Evolutionary conservation across 2,329 filamentous ascomycete genomes (phyloP).

Genomic region (Colletotrichum australisinense): DNA sequence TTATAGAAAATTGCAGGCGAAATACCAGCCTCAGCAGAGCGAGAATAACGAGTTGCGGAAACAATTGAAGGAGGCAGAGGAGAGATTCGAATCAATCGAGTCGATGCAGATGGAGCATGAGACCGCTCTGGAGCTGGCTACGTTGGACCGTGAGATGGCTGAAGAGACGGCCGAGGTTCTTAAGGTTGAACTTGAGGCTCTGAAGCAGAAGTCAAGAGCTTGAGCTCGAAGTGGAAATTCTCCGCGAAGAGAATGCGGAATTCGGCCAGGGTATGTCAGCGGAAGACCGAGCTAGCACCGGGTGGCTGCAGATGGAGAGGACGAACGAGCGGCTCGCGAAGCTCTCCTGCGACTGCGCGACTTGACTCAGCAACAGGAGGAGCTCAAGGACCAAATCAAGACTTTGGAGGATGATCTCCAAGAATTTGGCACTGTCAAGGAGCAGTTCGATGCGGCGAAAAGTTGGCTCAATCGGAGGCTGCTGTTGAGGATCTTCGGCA

Average conservation of each 20-base stretch:
- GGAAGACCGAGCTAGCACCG: conserved; percentile 86
- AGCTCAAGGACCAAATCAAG: conserved; percentile 80
- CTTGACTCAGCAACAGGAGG: conserved; percentile 83
- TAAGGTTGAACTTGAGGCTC: conserved; percentile 81
- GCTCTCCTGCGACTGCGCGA: conserved; percentile 88
- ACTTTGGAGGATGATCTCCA: conserved; percentile 79
- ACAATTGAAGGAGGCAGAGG: conserved; percentile 80
- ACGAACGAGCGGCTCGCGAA: conserved; percentile 90
- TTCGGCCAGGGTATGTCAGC: conserved; percentile 86
- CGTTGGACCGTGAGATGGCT: conserved; percentile 94
- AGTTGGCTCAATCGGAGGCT: conserved; percentile 77
- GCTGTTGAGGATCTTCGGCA: conserved; percentile 88
- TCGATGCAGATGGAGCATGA: conserved; percentile 86
- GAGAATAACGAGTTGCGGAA: conserved; percentile 83
- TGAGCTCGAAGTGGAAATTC: conserved; percentile 86
- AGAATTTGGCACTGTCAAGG: conserved; percentile 74
- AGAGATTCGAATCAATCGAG: conserved; percentile 76
- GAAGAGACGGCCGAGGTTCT: conserved; percentile 89
- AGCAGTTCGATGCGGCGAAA: conserved; percentile 76
- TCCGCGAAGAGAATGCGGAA: conserved; percentile 88
- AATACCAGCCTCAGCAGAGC: conserved; percentile 86
- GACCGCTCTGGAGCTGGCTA: conserved; percentile 84
- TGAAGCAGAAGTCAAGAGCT: conserved; percentile 85
- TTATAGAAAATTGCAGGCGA: conserved; percentile 90
- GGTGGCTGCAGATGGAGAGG: conserved; percentile 92